Percentiles rank a stretch among this genome's conserved stretches.
Evolutionary conservation across 345 rosid species (phyloP).

Genomic region (Citropsis articulata): DNA sequence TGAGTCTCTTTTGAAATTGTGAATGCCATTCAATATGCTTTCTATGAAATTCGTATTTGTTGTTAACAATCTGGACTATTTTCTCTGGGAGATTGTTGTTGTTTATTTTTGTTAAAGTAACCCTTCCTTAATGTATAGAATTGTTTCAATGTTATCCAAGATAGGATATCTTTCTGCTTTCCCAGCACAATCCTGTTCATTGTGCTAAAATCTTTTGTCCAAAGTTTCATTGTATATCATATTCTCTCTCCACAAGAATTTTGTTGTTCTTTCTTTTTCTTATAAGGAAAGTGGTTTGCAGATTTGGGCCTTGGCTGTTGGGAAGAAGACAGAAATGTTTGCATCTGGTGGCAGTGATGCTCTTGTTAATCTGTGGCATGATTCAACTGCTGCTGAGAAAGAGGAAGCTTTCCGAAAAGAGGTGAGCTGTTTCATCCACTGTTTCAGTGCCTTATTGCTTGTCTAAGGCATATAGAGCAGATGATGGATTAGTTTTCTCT

Average conservation of each 20-base stretch:
- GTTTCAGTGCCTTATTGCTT: not conserved
- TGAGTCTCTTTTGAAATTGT: not conserved
- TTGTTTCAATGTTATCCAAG: not conserved
- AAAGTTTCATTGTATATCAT: not conserved
- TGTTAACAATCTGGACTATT: not conserved
- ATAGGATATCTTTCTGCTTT: not conserved
- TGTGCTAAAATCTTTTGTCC: not conserved
- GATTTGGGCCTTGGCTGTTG: slow-evolving; percentile 96
- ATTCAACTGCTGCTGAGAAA: slow-evolving; percentile 78
- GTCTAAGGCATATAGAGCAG: not conserved
- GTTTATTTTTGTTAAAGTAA: not conserved
- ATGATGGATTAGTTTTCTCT: not conserved
- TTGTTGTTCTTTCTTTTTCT: slow-evolving; percentile 17
- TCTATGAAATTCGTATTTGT: not conserved
- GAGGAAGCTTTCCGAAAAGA: slow-evolving; percentile 89
- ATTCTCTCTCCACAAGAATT: not conserved
- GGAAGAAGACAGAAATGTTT: slow-evolving; percentile 84
- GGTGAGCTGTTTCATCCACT: slow-evolving; percentile 42
- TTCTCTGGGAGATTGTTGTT: not conserved
- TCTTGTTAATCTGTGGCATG: slow-evolving; percentile 80
- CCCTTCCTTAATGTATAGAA: not conserved
- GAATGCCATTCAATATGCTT: not conserved
- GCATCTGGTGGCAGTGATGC: slow-evolving; percentile 96
- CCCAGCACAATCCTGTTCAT: not conserved
- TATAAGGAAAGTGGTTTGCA: slow-evolving; percentile 27